These are phyloP conservation scores for Lanmaoa pseudosensibilis DNA, from an alignment of 768 basidiomycete species.

Conservation along the genomic window DNA sequence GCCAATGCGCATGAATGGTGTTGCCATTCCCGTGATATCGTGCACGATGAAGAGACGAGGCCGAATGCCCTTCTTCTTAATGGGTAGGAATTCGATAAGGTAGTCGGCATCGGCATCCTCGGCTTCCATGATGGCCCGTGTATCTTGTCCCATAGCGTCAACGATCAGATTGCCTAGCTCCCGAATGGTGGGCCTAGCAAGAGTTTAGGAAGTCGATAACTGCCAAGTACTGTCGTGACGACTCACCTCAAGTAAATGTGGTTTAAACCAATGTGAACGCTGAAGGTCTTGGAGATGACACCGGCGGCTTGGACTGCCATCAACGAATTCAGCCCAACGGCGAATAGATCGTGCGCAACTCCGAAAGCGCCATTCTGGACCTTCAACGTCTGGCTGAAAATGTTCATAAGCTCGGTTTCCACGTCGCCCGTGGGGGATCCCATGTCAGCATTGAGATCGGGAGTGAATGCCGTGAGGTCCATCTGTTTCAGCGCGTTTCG, in stretches of 20 bases:
- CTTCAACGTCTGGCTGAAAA: constrained; percentile 27
- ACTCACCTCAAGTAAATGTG: constrained; percentile 31
- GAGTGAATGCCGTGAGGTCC: constrained; percentile 23
- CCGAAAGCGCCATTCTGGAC: constrained; percentile 23
- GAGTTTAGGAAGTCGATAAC: neutral
- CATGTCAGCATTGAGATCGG: constrained; percentile 24
- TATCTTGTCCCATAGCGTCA: constrained; percentile 31
- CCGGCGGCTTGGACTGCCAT: constrained; percentile 36
- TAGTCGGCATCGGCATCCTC: constrained; percentile 32
- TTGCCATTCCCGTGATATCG: constrained; percentile 34
- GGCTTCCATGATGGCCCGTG: constrained; percentile 30
- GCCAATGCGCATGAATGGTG: constrained; percentile 34
- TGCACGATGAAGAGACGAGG: constrained; percentile 32
- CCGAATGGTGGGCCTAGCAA: constrained; percentile 26
- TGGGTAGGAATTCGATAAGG: constrained; percentile 30
- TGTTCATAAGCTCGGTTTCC: constrained; percentile 25
- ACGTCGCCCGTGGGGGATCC: constrained; percentile 28
- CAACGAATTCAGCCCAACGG: constrained; percentile 31
- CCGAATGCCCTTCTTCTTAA: constrained; percentile 32
- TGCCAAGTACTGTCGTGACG: neutral
- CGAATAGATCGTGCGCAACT: constrained; percentile 30
- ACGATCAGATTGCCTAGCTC: constrained; percentile 28
- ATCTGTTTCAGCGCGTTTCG: constrained; percentile 29
- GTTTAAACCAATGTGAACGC: constrained; percentile 30
- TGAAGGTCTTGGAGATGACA: constrained; percentile 30